These are phyloP conservation scores for Nadsonia starkeyi-henricii DNA, from an alignment of 1,139 yeast genomes.

Conservation along the genomic window DNA sequence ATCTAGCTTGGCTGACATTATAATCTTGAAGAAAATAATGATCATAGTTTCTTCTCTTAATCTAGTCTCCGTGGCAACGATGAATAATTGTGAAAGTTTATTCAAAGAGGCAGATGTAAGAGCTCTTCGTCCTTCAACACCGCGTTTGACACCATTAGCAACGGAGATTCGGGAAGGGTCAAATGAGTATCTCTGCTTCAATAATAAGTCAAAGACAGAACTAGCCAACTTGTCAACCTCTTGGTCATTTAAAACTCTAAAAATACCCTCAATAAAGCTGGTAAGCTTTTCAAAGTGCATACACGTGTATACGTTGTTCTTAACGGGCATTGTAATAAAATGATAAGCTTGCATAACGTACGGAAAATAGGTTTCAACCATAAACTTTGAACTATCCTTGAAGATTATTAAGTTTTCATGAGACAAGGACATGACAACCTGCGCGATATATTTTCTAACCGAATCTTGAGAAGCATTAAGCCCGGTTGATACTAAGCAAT, in stretches of 20 bases:
- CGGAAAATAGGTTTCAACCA: constrained; percentile 44
- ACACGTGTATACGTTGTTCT: constrained; percentile 29
- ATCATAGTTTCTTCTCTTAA: constrained; percentile 32
- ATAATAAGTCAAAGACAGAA: neutral
- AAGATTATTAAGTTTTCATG: constrained; percentile 33
- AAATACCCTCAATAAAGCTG: constrained; percentile 33
- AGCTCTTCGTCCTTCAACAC: constrained; percentile 26
- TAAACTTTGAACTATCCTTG: constrained; percentile 32
- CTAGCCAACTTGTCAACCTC: constrained; percentile 18
- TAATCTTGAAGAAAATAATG: constrained; percentile 4
- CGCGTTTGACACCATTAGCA: constrained; percentile 41
- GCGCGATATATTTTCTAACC: constrained; percentile 51
- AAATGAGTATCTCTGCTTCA: constrained; percentile 27
- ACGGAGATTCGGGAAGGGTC: constrained; percentile 63
- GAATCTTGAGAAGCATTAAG: constrained; percentile 68
- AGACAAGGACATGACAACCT: constrained; percentile 42
- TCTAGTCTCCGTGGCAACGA: constrained; percentile 44
- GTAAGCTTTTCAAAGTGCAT: constrained; percentile 42
- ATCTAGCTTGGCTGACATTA: neutral
- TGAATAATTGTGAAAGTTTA: constrained; percentile 34
- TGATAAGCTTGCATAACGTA: constrained; percentile 53
- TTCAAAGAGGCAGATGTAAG: constrained; percentile 22
- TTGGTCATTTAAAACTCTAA: constrained; percentile 34
- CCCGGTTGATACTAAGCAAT: constrained; percentile 61
- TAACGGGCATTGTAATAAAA: constrained; percentile 27